A percentile compares a stretch with the other conserved stretches of the same genome.
phyloP scores from a whole-genome alignment of 1,284 basidiomycete genomes.

The Leccinum griseonigrum region DNA sequence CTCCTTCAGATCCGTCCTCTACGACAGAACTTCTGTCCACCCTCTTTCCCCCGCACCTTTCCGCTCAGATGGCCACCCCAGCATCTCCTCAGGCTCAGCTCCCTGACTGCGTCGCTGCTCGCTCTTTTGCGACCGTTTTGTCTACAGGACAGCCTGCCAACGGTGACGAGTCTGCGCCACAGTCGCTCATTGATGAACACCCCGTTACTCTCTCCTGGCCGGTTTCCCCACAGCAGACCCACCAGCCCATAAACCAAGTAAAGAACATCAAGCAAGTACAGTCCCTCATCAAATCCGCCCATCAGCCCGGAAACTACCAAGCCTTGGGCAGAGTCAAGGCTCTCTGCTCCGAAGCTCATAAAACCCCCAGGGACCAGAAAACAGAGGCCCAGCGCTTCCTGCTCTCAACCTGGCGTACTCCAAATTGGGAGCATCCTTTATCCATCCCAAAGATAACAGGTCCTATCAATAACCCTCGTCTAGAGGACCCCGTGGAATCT shows the following conservation, averaged over 20 bases:
- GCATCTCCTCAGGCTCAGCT: conserved; percentile 36
- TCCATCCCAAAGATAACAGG: conserved; percentile 24
- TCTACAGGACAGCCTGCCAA: conserved; percentile 29
- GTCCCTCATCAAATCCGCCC: conserved; percentile 40
- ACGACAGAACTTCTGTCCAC: conserved; percentile 17
- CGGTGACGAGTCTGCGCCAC: conserved; percentile 27
- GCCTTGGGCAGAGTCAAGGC: conserved; percentile 36
- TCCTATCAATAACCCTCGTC: conserved; percentile 40
- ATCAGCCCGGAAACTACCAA: conserved; percentile 39
- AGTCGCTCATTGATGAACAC: conserved; percentile 25
- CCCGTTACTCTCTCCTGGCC: conserved; percentile 23
- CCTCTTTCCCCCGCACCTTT: conserved; percentile 24
- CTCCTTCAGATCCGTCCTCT: conserved; percentile 14
- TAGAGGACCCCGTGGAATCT: conserved; percentile 41
- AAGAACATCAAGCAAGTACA: conserved; percentile 40
- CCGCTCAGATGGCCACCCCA: conserved; percentile 29
- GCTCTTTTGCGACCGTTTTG: conserved; percentile 35
- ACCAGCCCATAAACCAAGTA: conserved; percentile 15
- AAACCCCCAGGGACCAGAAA: conserved; percentile 36
- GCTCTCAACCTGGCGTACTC: conserved; percentile 36
- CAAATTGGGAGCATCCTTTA: conserved; percentile 35
- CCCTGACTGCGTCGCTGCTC: conserved; percentile 34
- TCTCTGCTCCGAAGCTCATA: conserved; percentile 38
- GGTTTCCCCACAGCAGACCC: conserved; percentile 9
- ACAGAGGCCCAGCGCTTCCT: conserved; percentile 39